Conservation (phyloP, 306 rosid species). For the Echinosophora koreensis region DNA sequence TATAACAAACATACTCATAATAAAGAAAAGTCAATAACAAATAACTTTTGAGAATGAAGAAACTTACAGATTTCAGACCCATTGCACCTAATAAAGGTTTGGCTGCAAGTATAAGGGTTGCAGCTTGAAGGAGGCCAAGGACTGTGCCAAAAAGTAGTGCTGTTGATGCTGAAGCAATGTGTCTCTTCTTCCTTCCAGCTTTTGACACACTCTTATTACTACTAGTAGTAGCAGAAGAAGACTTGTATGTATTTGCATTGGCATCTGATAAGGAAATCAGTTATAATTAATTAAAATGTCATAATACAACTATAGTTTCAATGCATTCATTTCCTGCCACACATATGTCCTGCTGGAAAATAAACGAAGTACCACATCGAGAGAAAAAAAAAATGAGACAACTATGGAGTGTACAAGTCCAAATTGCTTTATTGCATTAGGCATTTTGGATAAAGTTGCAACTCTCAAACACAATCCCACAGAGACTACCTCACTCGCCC, state of each 20-base stretch:
- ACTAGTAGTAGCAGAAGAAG: slow-evolving; percentile 30
- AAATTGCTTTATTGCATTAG: no score
- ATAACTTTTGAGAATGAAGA: not conserved
- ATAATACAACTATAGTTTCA: slow-evolving; percentile 19
- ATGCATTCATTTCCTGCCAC: not conserved
- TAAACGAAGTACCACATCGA: no score
- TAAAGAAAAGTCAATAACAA: slow-evolving; percentile 4
- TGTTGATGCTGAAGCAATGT: slow-evolving; percentile 91
- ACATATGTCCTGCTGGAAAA: not conserved
- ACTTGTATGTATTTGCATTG: slow-evolving; percentile 42
- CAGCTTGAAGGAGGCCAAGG: slow-evolving; percentile 85
- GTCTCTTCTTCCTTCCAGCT: slow-evolving; percentile 55
- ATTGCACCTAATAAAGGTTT: slow-evolving; percentile 75
- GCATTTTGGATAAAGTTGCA: no score
- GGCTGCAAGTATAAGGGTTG: slow-evolving; percentile 73
- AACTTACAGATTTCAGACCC: slow-evolving; percentile 86
- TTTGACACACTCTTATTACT: slow-evolving; percentile 47
- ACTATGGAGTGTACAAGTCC: no score
- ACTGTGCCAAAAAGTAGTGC: slow-evolving; percentile 86
- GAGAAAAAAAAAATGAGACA: no score
- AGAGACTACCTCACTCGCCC: no score
- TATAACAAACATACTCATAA: not conserved
- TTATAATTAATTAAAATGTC: slow-evolving; percentile 10
- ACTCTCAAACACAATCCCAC: no score
- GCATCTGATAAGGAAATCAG: slow-evolving; percentile 49